A percentile compares a stretch with the other conserved stretches of the same genome.
phyloP scores from a whole-genome alignment of 192 early-diverging fungal genomes.

The Coemansia sp. region DNA sequence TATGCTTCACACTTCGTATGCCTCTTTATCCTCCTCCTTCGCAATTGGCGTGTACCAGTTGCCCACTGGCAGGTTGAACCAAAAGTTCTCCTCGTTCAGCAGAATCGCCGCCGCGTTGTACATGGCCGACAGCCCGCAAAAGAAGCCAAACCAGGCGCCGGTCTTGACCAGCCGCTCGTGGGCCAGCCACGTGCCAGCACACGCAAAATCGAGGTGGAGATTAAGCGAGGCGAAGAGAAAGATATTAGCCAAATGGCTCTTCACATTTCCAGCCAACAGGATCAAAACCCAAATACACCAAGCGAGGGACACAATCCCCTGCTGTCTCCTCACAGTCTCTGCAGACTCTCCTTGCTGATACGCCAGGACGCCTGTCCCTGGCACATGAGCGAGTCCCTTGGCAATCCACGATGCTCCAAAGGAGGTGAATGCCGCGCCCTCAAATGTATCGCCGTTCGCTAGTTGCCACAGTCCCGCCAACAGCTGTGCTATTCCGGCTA shows the following conservation, averaged over 20 bases:
- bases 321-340: slow-evolving; percentile 30
- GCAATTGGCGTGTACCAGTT: slow-evolving; percentile 49
- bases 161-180: slow-evolving; percentile 28
- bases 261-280: slow-evolving; percentile 48
- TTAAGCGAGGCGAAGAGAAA: slow-evolving; percentile 46
- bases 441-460: slow-evolving; percentile 56
- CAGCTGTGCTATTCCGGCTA: slow-evolving; percentile 47
- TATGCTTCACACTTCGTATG: no score
- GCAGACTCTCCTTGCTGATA: slow-evolving; percentile 31
- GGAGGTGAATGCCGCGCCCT: slow-evolving; percentile 50
- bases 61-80: slow-evolving; percentile 54
- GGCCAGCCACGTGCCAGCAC: slow-evolving; percentile 33
- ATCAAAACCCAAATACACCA: slow-evolving; percentile 55
- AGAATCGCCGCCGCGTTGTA: slow-evolving; percentile 52
- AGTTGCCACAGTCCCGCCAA: slow-evolving; percentile 48
- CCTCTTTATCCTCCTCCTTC: slow-evolving; percentile 1
- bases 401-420: slow-evolving; percentile 53
- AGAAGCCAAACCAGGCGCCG: slow-evolving; percentile 54
- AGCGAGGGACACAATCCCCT: slow-evolving; percentile 29
- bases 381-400: slow-evolving; percentile 33
- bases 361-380: slow-evolving; percentile 32
- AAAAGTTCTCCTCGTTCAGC: slow-evolving; percentile 55
- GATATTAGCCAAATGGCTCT: slow-evolving; percentile 47
- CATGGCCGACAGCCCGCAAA: slow-evolving; percentile 51
- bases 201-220: slow-evolving; percentile 35